A percentile compares a stretch with the other conserved stretches of the same genome.
These are phyloP conservation scores for Lasiosphaeriaceae sp. DNA, from an alignment of 495 filamentous ascomycete species.

Conservation along the genomic window DNA sequence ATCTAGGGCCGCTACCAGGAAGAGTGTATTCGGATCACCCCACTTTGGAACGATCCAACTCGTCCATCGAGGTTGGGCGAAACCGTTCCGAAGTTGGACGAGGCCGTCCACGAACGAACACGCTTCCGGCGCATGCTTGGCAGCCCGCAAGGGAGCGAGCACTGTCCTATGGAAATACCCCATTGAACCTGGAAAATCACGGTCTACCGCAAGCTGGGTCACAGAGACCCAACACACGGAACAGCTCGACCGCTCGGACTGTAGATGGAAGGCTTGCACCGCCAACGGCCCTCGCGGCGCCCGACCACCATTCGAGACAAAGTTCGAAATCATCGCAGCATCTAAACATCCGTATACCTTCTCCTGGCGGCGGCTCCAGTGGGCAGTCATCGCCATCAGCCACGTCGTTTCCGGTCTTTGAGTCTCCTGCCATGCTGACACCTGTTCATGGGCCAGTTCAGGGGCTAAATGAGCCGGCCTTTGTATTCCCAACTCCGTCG, in stretches of 20 bases:
- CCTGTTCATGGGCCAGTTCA: conserved; percentile 32
- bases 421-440: conserved; percentile 40
- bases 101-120: conserved; percentile 14
- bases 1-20: conserved; percentile 61
- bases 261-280: conserved; percentile 30
- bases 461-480: conserved; percentile 24
- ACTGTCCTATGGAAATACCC: conserved; percentile 26
- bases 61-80: conserved; percentile 8
- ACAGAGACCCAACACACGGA: conserved; percentile 9
- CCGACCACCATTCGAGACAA: conserved; percentile 19
- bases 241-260: conserved; percentile 21
- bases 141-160: conserved; percentile 24
- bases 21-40: conserved; percentile 66
- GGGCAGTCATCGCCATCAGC: conserved; percentile 40
- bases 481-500: conserved; percentile 25
- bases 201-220: conserved; percentile 6
- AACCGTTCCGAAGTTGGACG: conserved; percentile 15
- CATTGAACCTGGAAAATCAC: conserved; percentile 17
- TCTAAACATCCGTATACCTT: conserved; percentile 33
- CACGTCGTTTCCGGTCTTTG: conserved; percentile 41
- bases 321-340: conserved; percentile 2
- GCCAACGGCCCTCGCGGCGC: conserved; percentile 7
- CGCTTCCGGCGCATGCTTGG: conserved; percentile 5
- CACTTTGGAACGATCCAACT: conserved; percentile 3
- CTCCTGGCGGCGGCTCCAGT: conserved; percentile 50